Evolutionary conservation across 768 basidiomycete species (phyloP).

Genomic region (Sarcodon sp.): DNA sequence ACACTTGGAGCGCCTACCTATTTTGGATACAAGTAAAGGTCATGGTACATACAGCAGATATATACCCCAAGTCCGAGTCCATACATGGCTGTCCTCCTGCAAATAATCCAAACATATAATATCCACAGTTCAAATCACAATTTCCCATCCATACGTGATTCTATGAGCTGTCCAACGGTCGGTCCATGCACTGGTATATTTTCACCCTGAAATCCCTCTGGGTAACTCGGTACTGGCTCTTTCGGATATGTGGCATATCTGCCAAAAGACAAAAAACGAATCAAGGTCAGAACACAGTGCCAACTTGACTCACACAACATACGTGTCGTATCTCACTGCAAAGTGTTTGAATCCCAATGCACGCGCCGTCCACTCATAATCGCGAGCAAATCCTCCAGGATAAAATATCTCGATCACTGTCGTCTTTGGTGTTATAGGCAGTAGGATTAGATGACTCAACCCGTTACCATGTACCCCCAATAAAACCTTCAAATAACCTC

Average conservation of each 20-base stretch:
- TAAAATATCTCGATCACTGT: conserved; percentile 81
- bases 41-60: no score
- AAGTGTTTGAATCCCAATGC: conserved; percentile 68
- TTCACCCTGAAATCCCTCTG: conserved; percentile 73
- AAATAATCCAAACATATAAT: no score
- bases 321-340: conserved; percentile 76
- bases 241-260: conserved; percentile 30
- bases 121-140: conserved; percentile 5
- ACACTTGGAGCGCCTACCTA: no score
- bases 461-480: conserved; percentile 74
- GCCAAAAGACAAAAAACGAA: background rate
- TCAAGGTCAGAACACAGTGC: background rate
- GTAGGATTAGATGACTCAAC: conserved; percentile 71
- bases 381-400: conserved; percentile 70
- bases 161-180: conserved; percentile 52
- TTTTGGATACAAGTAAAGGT: no score
- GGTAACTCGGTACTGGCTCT: conserved; percentile 49
- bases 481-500: conserved; percentile 33
- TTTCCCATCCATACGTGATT: conserved; percentile 40
- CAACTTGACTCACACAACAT: conserved; percentile 12
- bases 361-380: conserved; percentile 70
- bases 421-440: conserved; percentile 60
- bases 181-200: conserved; percentile 64
- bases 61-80: no score
- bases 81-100: no score